Percentiles rank a stretch among this genome's conserved stretches.
Conservation (phyloP, 2,329 filamentous ascomycete species). For the Pseudocercospora fijiensis region DNA sequence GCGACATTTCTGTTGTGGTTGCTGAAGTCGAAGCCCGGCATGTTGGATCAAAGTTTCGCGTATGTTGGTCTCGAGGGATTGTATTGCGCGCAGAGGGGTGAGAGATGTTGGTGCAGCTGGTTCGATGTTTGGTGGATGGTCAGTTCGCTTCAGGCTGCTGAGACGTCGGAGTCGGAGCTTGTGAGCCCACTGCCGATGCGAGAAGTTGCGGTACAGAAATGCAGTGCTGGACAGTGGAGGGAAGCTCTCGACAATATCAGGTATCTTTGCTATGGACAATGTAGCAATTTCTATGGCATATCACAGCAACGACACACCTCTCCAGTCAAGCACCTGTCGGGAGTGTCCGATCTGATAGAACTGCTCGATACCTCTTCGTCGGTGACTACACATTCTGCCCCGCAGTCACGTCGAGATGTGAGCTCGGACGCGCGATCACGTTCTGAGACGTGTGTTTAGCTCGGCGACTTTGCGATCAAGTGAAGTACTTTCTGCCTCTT, state of each 20-base stretch:
- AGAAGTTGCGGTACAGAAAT: conserved; percentile 11
- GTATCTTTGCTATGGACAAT: too few species aligned
- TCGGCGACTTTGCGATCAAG: background rate
- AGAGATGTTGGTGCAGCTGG: conserved; percentile 5
- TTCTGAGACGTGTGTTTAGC: conserved; percentile 2
- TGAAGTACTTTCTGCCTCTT: conserved; percentile 3
- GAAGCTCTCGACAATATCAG: background rate
- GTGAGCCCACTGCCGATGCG: conserved; percentile 1
- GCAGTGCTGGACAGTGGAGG: background rate
- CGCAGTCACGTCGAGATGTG: background rate
- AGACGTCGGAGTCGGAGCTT: background rate
- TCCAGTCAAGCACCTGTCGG: too few species aligned
- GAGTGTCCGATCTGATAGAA: too few species aligned
- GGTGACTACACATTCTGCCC: background rate
- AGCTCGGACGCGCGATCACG: conserved; percentile 8
- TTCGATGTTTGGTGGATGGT: conserved; percentile 4
- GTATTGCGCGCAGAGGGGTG: conserved; percentile 9
- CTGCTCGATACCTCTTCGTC: too few species aligned
- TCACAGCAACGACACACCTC: too few species aligned
- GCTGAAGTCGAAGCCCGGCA: conserved; percentile 98
- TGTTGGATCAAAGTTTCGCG: conserved; percentile 42
- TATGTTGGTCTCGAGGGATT: background rate
- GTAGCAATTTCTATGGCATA: too few species aligned
- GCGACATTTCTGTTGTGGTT: conserved; percentile 99
- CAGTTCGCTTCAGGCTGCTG: conserved; percentile 13